phyloP scores from a whole-genome alignment of 1,284 basidiomycete genomes.

The Ganoderma meredithae region DNA sequence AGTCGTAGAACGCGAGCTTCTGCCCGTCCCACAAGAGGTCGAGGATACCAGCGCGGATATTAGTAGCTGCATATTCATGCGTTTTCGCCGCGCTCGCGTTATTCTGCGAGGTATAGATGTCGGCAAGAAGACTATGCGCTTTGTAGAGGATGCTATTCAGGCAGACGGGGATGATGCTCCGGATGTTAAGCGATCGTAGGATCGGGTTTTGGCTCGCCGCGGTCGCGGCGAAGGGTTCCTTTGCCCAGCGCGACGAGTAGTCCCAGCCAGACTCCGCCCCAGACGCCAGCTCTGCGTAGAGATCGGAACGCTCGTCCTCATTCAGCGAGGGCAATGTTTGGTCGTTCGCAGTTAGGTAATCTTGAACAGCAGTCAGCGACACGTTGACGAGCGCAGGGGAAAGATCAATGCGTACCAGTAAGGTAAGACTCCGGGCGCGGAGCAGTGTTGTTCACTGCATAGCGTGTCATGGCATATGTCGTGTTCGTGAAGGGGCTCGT shows the following conservation, averaged over 20 bases:
- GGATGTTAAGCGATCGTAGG: slow-evolving; percentile 77
- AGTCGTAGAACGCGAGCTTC: slow-evolving; percentile 91
- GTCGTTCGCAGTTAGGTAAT: slow-evolving; percentile 80
- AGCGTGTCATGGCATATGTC: slow-evolving; percentile 74
- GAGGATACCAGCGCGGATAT: slow-evolving; percentile 73
- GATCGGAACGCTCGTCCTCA: slow-evolving; percentile 61
- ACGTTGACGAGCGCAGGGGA: neutral
- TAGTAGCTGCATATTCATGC: slow-evolving; percentile 67
- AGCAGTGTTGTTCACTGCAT: slow-evolving; percentile 82
- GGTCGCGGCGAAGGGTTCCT: slow-evolving; percentile 50
- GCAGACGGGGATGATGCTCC: slow-evolving; percentile 76
- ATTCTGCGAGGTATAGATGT: slow-evolving; percentile 60
- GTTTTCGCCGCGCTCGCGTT: slow-evolving; percentile 55
- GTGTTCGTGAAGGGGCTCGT: slow-evolving; percentile 77
- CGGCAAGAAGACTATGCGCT: slow-evolving; percentile 67
- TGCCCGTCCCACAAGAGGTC: slow-evolving; percentile 88
- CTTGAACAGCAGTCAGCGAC: slow-evolving; percentile 49
- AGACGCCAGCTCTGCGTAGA: slow-evolving; percentile 91
- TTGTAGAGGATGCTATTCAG: slow-evolving; percentile 87
- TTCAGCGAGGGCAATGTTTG: slow-evolving; percentile 62
- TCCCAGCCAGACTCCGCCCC: slow-evolving; percentile 86
- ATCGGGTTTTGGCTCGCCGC: slow-evolving; percentile 54
- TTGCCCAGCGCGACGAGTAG: slow-evolving; percentile 57
- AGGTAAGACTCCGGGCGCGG: slow-evolving; percentile 89
- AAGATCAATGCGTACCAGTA: slow-evolving; percentile 48